Base-by-base conservation (phyloP, 140 eudicot genomes). In the Oenanthe javanica region DNA sequence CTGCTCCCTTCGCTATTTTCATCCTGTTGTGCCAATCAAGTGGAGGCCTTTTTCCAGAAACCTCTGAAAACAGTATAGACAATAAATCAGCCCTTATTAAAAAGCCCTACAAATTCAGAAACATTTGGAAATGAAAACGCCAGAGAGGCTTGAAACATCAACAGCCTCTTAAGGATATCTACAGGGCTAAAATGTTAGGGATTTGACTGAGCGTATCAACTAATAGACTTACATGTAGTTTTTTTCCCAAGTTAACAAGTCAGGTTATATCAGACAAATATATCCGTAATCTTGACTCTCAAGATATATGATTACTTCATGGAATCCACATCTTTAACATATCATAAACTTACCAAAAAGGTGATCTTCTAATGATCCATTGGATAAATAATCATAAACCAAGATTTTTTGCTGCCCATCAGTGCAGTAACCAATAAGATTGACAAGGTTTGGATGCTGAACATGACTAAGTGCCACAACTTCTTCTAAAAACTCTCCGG, bases 381-480 rank as follows among this genome's bases (percentile, higher is more conserved):
- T 69, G 9, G 74, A 6, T 15, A 69, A 4, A 38, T 36, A 69
- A 12, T 92, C 96, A 15, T 87, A 88, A 52, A 92, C 96, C 81
- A 92, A 77, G 40, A 92, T 84, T 52, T 91, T 83, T 77, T 92
- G 97, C 75, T 72, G 88, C 43, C 96, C 96, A 74, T 92, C 91
- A 43, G 92, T 86, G 50, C 97, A 89, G 80, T 92, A 88, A 77
- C 97, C 97, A 18, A 90, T 46, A 66, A 92, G 86, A 83, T 90
- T 88, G 50, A 92, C 93, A 45, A 92, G 91, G 87, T 88, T 90
- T 36, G 89, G 93, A 77, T 92, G 97, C 77, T 90, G 83, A 77
- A 92, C 84, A 67, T 89, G 93, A 72, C 96, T 87, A 14, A 92
- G n/a, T 42, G 87, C 90, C 59, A 87, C 67, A 71, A 90, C 91